Percentiles rank a stretch among this genome's conserved stretches.
Evolutionary conservation across 2,329 filamentous ascomycete species (phyloP).

Genomic region (Sporothrix curviconia): DNA sequence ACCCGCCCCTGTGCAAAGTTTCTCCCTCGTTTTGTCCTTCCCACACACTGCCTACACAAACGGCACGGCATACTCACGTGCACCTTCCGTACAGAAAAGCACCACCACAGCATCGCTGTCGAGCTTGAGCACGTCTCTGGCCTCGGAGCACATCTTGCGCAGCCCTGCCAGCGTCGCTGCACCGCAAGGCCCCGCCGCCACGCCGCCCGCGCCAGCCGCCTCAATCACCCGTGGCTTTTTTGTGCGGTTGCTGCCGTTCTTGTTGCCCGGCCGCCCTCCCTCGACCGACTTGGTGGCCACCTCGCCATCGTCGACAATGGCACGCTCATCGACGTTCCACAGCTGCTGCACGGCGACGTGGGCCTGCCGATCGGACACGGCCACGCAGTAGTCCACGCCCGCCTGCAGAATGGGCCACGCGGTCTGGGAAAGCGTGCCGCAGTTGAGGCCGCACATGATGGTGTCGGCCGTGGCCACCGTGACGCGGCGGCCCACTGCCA

Average conservation of each 20-base stretch:
- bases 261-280: background rate
- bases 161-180: slow-evolving; percentile 48
- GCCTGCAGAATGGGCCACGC: slow-evolving; percentile 56
- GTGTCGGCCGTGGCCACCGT: slow-evolving; percentile 52
- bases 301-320: background rate
- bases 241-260: background rate
- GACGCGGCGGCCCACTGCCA: slow-evolving; percentile 41
- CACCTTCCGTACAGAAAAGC: slow-evolving; percentile 17
- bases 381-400: slow-evolving; percentile 54
- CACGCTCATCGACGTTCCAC: slow-evolving; percentile 18
- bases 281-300: background rate
- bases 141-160: slow-evolving; percentile 11
- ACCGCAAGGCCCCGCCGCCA: slow-evolving; percentile 29
- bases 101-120: slow-evolving; percentile 12
- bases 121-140: slow-evolving; percentile 10
- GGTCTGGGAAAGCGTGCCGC: slow-evolving; percentile 58
- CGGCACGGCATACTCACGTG: slow-evolving; percentile 13
- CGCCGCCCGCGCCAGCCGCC: slow-evolving; percentile 4
- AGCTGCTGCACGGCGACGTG: slow-evolving; percentile 54
- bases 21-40: background rate
- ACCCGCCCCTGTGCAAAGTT: no score
- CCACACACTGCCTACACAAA: background rate
- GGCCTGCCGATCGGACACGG: slow-evolving; percentile 55
- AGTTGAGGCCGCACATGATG: slow-evolving; percentile 70
- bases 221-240: background rate